Evolutionary conservation across 2,329 filamentous ascomycete genomes (phyloP).

Genomic region (Sclerotinia trifoliorum): DNA sequence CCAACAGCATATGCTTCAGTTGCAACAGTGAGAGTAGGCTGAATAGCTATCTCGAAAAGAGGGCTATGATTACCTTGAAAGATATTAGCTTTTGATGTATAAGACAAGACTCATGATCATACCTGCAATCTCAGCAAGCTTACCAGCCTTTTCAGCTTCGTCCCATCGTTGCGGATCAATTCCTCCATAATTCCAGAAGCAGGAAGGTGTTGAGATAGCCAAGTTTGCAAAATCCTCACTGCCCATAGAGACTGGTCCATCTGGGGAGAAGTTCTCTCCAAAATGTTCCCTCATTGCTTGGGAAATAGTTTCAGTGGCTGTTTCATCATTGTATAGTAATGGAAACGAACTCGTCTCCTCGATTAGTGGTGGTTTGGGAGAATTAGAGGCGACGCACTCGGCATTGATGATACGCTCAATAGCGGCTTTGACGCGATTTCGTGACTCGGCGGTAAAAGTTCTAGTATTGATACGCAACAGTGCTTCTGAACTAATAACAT

Average conservation of each 20-base stretch:
- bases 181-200: constrained; percentile 40
- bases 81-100: no score
- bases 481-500: constrained; percentile 46
- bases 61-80: background rate
- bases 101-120: no score
- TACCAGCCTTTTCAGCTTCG: constrained; percentile 41
- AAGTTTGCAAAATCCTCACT: no score
- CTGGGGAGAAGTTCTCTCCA: constrained; percentile 32
- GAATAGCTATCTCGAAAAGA: background rate
- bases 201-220: constrained; percentile 42
- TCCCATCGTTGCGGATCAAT: no score
- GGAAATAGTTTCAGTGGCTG: constrained; percentile 11
- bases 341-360: constrained; percentile 18
- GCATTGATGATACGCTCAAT: constrained; percentile 48
- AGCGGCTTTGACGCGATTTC: constrained; percentile 40
- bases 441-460: constrained; percentile 37
- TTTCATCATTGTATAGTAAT: constrained; percentile 25
- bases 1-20: background rate
- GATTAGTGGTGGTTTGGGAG: constrained; percentile 9
- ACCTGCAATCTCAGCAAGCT: constrained; percentile 42
- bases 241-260: no score
- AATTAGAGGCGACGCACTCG: constrained; percentile 32
- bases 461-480: constrained; percentile 45
- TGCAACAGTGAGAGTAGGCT: background rate
- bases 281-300: constrained; percentile 11